Percentiles rank a stretch among this genome's conserved stretches.
These are phyloP conservation scores for Monilinia fructicola DNA, from an alignment of 2,329 filamentous ascomycete genomes.

Conservation along the genomic window DNA sequence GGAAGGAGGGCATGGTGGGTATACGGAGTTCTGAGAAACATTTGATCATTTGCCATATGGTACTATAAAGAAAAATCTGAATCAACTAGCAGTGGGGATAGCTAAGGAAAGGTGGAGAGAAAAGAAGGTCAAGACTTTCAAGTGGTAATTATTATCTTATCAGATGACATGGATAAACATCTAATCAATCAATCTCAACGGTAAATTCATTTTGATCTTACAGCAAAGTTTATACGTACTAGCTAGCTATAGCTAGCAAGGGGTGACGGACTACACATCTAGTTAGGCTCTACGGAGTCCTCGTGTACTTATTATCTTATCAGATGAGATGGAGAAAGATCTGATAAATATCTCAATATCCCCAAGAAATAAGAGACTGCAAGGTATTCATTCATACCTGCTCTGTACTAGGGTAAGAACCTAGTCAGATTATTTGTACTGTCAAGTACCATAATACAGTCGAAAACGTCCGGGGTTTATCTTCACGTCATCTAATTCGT, in stretches of 20 bases:
- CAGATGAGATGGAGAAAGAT: constrained; percentile 17
- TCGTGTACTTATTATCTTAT: background rate
- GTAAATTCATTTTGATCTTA: constrained; percentile 4
- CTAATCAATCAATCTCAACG: constrained; percentile 9
- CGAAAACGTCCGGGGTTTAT: background rate
- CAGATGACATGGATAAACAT: constrained; percentile 21
- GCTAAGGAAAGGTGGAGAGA: constrained; percentile 21
- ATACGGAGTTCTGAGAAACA: background rate
- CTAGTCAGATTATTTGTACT: too few relatives aligned
- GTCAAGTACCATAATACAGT: too few relatives aligned
- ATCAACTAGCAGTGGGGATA: constrained; percentile 6
- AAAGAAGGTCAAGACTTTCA: background rate
- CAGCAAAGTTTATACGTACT: background rate
- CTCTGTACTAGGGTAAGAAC: too few relatives aligned
- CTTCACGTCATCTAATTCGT: constrained; percentile 9
- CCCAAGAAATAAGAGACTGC: too few relatives aligned
- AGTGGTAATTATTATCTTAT: constrained; percentile 21
- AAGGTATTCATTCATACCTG: too few relatives aligned
- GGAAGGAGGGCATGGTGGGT: constrained; percentile 10
- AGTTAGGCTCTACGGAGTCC: background rate
- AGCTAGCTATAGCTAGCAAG: background rate
- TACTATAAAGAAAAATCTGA: background rate
- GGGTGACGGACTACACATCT: background rate
- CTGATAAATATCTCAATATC: background rate
- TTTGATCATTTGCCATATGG: background rate